Conservation (phyloP, 768 basidiomycete species). For the Amanita brunnescens region DNA sequence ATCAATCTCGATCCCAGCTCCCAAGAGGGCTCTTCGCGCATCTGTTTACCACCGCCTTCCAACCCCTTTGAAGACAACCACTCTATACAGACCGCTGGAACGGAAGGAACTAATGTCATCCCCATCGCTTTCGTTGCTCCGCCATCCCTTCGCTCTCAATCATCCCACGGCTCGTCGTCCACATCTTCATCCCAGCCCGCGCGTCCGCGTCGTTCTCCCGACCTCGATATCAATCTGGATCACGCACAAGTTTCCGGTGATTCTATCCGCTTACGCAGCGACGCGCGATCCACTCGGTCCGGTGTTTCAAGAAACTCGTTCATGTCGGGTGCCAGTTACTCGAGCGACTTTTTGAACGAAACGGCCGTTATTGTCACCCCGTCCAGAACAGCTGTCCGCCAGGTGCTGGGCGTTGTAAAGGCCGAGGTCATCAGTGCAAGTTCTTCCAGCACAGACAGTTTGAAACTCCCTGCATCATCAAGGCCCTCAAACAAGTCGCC, state of each 20-base stretch:
- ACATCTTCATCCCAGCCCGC: constrained; percentile 35
- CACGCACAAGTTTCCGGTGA: constrained; percentile 55
- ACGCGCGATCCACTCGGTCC: constrained; percentile 45
- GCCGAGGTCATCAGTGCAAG: constrained; percentile 68
- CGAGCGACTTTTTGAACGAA: constrained; percentile 74
- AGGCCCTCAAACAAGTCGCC: constrained; percentile 53
- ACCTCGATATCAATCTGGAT: constrained; percentile 53
- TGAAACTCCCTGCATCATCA: constrained; percentile 31
- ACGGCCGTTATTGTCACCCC: constrained; percentile 77
- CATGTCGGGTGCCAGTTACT: constrained; percentile 66
- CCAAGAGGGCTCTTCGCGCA: constrained; percentile 24
- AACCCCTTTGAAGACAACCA: constrained; percentile 75
- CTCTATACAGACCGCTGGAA: constrained; percentile 77
- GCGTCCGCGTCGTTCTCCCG: constrained; percentile 51
- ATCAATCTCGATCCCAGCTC: constrained; percentile 55
- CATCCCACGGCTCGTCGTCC: constrained; percentile 21
- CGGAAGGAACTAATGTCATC: constrained; percentile 78
- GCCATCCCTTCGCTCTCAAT: constrained; percentile 30
- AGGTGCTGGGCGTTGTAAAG: constrained; percentile 69
- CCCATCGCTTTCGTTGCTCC: constrained; percentile 75
- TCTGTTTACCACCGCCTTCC: constrained; percentile 23
- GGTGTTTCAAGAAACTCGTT: constrained; percentile 56
- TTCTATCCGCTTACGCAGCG: constrained; percentile 30
- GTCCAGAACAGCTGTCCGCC: constrained; percentile 51
- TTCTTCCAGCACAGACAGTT: constrained; percentile 24